phyloP scores from a whole-genome alignment of 129 eudicot genomes.

The Tagetes patula region DNA sequence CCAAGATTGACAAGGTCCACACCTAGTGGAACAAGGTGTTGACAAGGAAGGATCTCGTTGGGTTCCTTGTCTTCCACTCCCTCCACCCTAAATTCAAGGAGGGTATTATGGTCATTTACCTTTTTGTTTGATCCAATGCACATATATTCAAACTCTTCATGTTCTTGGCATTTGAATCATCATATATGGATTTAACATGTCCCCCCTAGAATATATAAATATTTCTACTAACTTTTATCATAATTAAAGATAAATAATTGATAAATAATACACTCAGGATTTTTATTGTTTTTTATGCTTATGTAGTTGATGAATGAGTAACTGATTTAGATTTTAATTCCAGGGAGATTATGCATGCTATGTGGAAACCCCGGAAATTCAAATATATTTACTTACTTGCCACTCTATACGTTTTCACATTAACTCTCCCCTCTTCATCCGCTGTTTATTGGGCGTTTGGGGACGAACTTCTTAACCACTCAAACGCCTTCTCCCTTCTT shows the following conservation, averaged over 20 bases:
- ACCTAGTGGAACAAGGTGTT: no score
- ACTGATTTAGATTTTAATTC: slow-evolving; percentile 17
- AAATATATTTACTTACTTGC: slow-evolving; percentile 72
- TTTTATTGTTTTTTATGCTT: no score
- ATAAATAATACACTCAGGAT: no score
- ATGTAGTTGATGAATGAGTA: neutral
- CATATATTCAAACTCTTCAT: slow-evolving; percentile 32
- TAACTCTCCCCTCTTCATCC: slow-evolving; percentile 70
- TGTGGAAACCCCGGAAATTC: slow-evolving; percentile 92
- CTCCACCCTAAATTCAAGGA: neutral
- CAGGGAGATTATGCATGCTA: slow-evolving; percentile 93
- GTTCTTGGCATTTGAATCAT: slow-evolving; percentile 32
- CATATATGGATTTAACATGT: slow-evolving; percentile 4
- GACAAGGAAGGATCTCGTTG: no score
- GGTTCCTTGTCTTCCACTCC: no score
- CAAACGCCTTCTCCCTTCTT: slow-evolving; percentile 79
- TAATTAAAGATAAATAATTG: no score
- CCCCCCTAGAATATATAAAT: neutral
- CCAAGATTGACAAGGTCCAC: no score
- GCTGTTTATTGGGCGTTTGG: slow-evolving; percentile 96
- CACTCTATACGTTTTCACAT: slow-evolving; percentile 72
- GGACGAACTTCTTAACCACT: slow-evolving; percentile 64
- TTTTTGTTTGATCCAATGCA: slow-evolving; percentile 44
- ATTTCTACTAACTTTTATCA: no score
- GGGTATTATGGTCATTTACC: slow-evolving; percentile 36